Base-by-base conservation (phyloP, 371 early-diverging fungal genomes). In the Rhizopus sp. region DNA sequence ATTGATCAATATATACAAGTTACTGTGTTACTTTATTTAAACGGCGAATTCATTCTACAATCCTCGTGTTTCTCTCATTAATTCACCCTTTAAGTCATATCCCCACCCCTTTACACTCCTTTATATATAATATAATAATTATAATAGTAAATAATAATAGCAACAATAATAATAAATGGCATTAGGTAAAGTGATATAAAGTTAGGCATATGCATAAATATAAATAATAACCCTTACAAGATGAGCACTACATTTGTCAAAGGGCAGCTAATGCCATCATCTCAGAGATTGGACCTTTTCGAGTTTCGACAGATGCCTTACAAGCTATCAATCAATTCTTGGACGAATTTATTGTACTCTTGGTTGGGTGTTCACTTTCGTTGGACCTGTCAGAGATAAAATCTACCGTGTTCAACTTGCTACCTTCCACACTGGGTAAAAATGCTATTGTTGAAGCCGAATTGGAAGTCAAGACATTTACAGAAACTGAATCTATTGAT, bases 211-310 rank as follows among this genome's bases (percentile, higher is more conserved):
- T 29, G 30, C 7, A 29, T 7, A 9, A 7, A 7, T 23, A 12
- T 29, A 23, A 16, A 29, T 17, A 39, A 4, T 34, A 23, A n/a
- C 13, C 30, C 41, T 49, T 33, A 29, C 52, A 53, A 58, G 82
- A 82, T 68, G 80, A 78, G 65, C 83, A 77, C 38, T 86, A 86
- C 59, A 81, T 86, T 63, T 84, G 85, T 59, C 78, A 81, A 69
- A 73, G 80, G 59, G 83, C 85, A 58, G 87, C 87, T 2, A 86
- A 86, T 65, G 85, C 87, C 65, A 86, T 86, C 71, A 74, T 86
- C 67, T 75, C 84, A 6, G 85, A 83, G 49, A 73, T 82, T 59
- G 84, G 83, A 0, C 78, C 84, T 29, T 86, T 79, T 60, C 75
- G 81, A 50, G 83, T 86, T 32, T 84, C 87, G 0, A 73, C 77